phyloP scores from a whole-genome alignment of 768 basidiomycete species.

The Suillus subaureus region DNA sequence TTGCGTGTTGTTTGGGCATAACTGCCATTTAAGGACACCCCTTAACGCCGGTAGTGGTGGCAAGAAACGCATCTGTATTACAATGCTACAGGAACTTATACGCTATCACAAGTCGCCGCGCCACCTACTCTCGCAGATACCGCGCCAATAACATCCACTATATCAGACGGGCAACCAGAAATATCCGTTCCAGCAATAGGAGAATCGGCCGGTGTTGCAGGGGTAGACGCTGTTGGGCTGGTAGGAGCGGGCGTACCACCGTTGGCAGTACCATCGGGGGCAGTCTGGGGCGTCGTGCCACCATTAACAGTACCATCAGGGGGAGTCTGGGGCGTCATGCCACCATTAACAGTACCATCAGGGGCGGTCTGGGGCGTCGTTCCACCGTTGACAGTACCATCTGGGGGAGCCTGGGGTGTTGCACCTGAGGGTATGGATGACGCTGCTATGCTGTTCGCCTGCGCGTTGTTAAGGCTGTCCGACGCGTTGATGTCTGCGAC shows the following conservation, averaged over 20 bases:
- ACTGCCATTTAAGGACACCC: background rate
- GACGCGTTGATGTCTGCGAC: background rate
- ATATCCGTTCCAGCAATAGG: background rate
- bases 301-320: background rate
- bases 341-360: background rate
- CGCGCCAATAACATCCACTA: background rate
- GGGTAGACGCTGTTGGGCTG: background rate
- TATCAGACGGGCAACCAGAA: background rate
- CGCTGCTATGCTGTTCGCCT: background rate
- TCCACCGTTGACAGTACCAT: background rate
- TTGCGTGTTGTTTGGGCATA: conserved; percentile 17
- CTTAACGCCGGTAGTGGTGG: background rate
- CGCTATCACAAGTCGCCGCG: background rate
- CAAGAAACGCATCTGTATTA: background rate
- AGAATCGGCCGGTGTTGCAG: background rate
- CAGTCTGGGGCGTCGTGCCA: background rate
- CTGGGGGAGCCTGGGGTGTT: background rate
- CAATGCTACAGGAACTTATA: conserved; percentile 1
- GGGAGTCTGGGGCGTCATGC: background rate
- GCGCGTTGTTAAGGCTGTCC: background rate
- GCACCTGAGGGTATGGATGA: background rate
- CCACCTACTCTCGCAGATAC: background rate
- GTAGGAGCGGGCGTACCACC: background rate
- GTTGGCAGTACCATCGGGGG: background rate
- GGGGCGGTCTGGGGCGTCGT: background rate